Conservation (phyloP, 345 rosid species). For the Firmiana major region DNA sequence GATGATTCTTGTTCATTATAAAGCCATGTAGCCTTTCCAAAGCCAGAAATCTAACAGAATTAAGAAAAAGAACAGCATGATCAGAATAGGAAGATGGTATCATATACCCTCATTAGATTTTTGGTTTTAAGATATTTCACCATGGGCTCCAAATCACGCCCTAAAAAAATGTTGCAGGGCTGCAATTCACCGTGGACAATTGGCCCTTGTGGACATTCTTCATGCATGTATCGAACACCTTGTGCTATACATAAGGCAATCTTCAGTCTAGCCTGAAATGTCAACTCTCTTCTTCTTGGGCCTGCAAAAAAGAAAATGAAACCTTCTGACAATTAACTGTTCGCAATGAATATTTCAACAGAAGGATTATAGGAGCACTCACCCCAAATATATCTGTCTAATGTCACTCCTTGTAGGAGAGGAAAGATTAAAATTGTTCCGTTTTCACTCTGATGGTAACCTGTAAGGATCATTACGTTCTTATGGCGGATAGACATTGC, state of each 20-base stretch:
- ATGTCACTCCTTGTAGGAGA: constrained; percentile 8
- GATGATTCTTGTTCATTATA: constrained; percentile 15
- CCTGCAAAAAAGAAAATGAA: constrained; percentile 7
- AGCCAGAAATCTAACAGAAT: constrained; percentile 33
- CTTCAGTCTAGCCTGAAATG: constrained; percentile 28
- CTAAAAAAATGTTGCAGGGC: constrained; percentile 27
- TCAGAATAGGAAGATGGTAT: background rate
- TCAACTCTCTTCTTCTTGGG: constrained; percentile 3
- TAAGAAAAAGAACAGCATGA: background rate
- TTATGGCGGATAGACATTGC: constrained; percentile 27
- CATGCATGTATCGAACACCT: constrained; percentile 38
- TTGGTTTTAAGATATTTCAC: constrained; percentile 21
- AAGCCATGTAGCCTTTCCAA: constrained; percentile 33
- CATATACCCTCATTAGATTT: background rate
- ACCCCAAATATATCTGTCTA: constrained; percentile 27
- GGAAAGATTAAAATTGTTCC: constrained; percentile 27
- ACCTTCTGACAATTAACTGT: background rate
- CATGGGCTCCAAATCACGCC: constrained; percentile 27
- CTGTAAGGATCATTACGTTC: constrained; percentile 24
- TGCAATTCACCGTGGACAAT: constrained; percentile 29
- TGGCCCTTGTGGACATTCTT: constrained; percentile 35
- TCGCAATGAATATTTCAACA: background rate
- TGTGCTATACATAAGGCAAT: constrained; percentile 33
- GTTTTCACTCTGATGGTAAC: constrained; percentile 28
- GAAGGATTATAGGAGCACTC: constrained; percentile 7